Conservation (phyloP, 805 yeast species). For the Myxozyma sirexii region DNA sequence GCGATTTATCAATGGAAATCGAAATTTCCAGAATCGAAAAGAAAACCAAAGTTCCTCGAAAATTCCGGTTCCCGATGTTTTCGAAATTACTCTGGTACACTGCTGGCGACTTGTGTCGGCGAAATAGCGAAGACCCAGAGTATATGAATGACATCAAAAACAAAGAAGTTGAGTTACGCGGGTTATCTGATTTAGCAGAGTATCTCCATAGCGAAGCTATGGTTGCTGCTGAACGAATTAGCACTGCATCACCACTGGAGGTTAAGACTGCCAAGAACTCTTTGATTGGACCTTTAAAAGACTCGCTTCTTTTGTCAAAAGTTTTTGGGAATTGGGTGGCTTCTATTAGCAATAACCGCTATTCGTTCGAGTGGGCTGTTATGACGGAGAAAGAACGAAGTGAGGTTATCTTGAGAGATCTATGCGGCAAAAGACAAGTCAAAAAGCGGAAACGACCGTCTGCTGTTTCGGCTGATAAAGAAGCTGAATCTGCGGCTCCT, state of each 20-base stretch:
- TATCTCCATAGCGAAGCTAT: slow-evolving; percentile 21
- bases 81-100: slow-evolving; percentile 70
- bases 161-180: slow-evolving; percentile 1
- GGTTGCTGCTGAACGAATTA: slow-evolving; percentile 16
- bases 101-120: slow-evolving; percentile 48
- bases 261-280: slow-evolving; percentile 26
- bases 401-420: neutral
- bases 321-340: slow-evolving; percentile 27
- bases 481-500: too few species aligned
- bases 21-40: slow-evolving; percentile 64
- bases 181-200: slow-evolving; percentile 19
- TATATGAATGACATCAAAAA: neutral
- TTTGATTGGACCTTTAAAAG: slow-evolving; percentile 15
- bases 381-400: slow-evolving; percentile 24
- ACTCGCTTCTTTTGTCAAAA: slow-evolving; percentile 16
- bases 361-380: slow-evolving; percentile 26
- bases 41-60: slow-evolving; percentile 69
- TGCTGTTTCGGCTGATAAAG: neutral
- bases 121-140: neutral
- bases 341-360: neutral
- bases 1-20: slow-evolving; percentile 65
- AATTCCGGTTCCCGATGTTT: slow-evolving; percentile 79
- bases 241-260: slow-evolving; percentile 17
- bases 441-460: neutral
- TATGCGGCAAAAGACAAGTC: neutral